phyloP scores from a whole-genome alignment of 495 filamentous ascomycete genomes.

The Clohesyomyces aquaticus region DNA sequence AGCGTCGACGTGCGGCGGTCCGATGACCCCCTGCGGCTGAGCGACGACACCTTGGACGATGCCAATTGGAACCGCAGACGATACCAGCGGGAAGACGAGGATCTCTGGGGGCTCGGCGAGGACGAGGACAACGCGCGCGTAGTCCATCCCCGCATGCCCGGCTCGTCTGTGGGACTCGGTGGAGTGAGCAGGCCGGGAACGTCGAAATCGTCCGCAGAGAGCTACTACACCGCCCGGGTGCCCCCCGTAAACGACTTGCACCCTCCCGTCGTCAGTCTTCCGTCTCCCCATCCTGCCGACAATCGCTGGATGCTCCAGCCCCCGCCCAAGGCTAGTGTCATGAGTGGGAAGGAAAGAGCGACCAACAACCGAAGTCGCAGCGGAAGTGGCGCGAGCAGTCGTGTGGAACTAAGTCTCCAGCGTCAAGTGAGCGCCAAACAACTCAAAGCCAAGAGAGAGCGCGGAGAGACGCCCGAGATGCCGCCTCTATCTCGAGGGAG shows the following conservation, averaged over 20 bases:
- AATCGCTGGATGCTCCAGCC: constrained; percentile 91
- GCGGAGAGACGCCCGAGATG: constrained; percentile 45
- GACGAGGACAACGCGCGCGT: constrained; percentile 52
- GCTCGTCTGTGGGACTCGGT: constrained; percentile 59
- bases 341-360: constrained; percentile 76
- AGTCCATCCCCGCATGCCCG: constrained; percentile 41
- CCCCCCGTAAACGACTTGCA: constrained; percentile 86
- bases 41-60: constrained; percentile 44
- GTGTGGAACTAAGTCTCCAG: constrained; percentile 45
- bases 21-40: constrained; percentile 31
- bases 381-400: constrained; percentile 51
- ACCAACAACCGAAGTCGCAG: constrained; percentile 54
- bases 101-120: constrained; percentile 65
- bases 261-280: constrained; percentile 80
- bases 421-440: constrained; percentile 48
- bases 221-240: constrained; percentile 64
- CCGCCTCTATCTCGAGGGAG: constrained; percentile 36
- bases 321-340: constrained; percentile 78
- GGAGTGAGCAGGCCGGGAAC: constrained; percentile 52
- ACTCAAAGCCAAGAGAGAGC: constrained; percentile 42
- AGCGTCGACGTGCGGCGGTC: constrained; percentile 30
- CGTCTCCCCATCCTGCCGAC: constrained; percentile 65
- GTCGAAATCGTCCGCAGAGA: constrained; percentile 48
- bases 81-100: constrained; percentile 84
- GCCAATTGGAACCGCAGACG: constrained; percentile 73